Evolutionary conservation across 305 asterid genomes (phyloP), one percentile per base, ranked within the genome.

Genomic region (Fraxinus angustifolia): DNA sequence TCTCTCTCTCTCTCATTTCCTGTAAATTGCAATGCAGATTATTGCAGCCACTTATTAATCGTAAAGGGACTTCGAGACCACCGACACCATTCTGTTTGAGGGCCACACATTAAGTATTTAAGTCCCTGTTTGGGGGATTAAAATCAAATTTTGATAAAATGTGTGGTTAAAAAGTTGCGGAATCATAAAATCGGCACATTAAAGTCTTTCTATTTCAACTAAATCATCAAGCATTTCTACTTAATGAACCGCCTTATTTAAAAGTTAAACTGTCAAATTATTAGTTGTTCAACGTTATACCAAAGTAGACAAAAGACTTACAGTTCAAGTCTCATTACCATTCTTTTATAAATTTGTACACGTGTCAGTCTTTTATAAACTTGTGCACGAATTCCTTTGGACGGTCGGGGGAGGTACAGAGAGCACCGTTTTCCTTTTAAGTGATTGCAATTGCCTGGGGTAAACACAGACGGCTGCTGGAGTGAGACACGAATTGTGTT

Each of bases 381-480:
- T 42, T 42, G 53, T 42, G 53, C 53, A 42, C n/a, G 83, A 87
- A 77, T 96, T 96, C 84, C 42, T 92, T 73, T 94, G 98, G 98
- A 93, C 97, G 0, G 91, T 92, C 0, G 98, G 97, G 48, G 98
- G 98, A 40, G 83, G 98, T 67, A 31, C 93, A 3, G 89, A 90
- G 0, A 95, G 95, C 79, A 82, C 88, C 56, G 70, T 94, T 42
- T 87, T 92, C 82, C 90, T 96, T 0, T 96, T 1, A 94, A 36
- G 90, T 92, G 38, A 75, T 88, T 79, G 99, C 99, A 3, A 92
- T 96, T 77, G 89, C 93, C 16, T 93, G 97, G 98, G 91, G 91
- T 78, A 94, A 89, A 86, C 92, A 90, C 80, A 92, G 91, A 79
- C 87, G 94, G 53, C 79, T 96, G 87, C 87, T 94, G 71, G 98